These are phyloP conservation scores for Mycena chlorophos DNA, from an alignment of 768 basidiomycete genomes.

Conservation along the genomic window DNA sequence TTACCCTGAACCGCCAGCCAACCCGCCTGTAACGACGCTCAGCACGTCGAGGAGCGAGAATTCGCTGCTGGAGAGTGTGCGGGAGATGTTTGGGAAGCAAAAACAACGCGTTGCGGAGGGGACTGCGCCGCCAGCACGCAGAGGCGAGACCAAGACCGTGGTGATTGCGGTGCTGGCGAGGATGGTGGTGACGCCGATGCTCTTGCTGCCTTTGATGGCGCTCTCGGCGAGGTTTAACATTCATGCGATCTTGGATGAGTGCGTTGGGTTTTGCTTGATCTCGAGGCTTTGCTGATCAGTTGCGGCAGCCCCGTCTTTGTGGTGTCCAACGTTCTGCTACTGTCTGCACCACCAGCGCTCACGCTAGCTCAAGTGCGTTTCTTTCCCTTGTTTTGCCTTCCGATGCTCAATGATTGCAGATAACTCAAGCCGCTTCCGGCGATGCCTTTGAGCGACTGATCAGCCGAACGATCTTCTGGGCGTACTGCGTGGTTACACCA, in stretches of 20 bases:
- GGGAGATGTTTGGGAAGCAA: conserved; percentile 43
- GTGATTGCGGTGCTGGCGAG: conserved; percentile 78
- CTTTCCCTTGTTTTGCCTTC: not conserved
- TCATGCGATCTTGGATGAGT: conserved; percentile 75
- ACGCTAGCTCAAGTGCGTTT: conserved; percentile 53
- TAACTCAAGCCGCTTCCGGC: conserved; percentile 80
- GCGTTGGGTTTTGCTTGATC: conserved; percentile 33
- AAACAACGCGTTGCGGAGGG: conserved; percentile 17
- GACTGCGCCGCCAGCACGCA: conserved; percentile 9
- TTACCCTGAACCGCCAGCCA: conserved; percentile 43
- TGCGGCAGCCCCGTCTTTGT: conserved; percentile 77
- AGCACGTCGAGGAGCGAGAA: conserved; percentile 25
- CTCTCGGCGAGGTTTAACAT: conserved; percentile 57
- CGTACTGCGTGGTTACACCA: conserved; percentile 86
- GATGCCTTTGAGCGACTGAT: conserved; percentile 92
- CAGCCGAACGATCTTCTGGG: conserved; percentile 90
- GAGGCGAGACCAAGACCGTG: conserved; percentile 72
- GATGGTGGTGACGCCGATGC: conserved; percentile 82
- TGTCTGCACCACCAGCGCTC: conserved; percentile 77
- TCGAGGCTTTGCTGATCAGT: conserved; percentile 3
- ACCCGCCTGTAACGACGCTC: conserved; percentile 1
- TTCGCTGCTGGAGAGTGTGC: conserved; percentile 43
- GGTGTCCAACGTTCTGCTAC: conserved; percentile 78
- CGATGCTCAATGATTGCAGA: conserved; percentile 36
- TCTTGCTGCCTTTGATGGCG: conserved; percentile 77